Evolutionary conservation across 2,329 filamentous ascomycete genomes (phyloP).

Genomic region (Colletotrichum sidae): DNA sequence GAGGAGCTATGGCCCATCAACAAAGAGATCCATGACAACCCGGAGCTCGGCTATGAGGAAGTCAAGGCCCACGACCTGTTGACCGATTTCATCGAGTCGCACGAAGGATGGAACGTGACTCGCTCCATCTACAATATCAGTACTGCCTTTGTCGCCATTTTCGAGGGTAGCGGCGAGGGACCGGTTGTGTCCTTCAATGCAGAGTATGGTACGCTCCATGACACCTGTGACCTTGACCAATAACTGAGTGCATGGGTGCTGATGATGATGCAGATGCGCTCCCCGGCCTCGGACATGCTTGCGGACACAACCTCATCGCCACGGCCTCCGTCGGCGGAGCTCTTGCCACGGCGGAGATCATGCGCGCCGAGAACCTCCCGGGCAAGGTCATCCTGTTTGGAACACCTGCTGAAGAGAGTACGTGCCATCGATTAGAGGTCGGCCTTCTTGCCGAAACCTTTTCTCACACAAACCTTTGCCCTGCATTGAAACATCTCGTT

Average conservation of each 20-base stretch:
- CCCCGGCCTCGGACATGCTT: conserved; percentile 50
- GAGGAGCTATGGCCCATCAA: conserved; percentile 50
- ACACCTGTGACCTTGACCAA: neutral
- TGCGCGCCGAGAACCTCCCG: conserved; percentile 53
- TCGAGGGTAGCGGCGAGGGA: conserved; percentile 49
- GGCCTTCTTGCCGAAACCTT: too few species aligned
- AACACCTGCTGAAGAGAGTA: conserved; percentile 62
- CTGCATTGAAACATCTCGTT: too few species aligned
- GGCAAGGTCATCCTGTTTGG: conserved; percentile 61
- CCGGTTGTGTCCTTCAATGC: conserved; percentile 56
- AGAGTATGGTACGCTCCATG: conserved; percentile 45
- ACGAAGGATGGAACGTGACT: conserved; percentile 53
- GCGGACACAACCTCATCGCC: conserved; percentile 56
- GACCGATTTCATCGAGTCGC: conserved; percentile 50
- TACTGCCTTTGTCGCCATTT: conserved; percentile 57
- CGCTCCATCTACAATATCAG: conserved; percentile 53
- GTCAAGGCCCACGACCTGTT: conserved; percentile 54
- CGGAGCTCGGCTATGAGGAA: conserved; percentile 57
- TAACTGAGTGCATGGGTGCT: conserved; percentile 25
- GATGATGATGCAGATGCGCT: conserved; percentile 46
- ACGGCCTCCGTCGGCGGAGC: conserved; percentile 58
- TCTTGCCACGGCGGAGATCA: conserved; percentile 58
- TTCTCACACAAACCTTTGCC: too few species aligned
- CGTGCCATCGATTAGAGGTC: neutral
- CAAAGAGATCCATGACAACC: conserved; percentile 57